These are phyloP conservation scores for Scleroderma bovista DNA, from an alignment of 768 basidiomycete genomes.

Conservation along the genomic window DNA sequence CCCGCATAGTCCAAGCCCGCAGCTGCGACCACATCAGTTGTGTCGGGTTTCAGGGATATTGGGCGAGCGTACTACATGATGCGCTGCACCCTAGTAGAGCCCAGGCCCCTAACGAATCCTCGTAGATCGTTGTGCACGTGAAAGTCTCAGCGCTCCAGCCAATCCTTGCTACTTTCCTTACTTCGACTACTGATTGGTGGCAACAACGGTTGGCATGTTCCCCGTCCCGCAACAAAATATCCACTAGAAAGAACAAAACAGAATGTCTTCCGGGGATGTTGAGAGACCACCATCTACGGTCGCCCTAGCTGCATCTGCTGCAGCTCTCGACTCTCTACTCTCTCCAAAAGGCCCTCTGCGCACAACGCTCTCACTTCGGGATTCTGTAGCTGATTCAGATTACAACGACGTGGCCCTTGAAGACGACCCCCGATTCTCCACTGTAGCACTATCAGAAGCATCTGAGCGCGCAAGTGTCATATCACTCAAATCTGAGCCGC, in stretches of 20 bases:
- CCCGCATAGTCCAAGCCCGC: too few species aligned
- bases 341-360: constrained; percentile 40
- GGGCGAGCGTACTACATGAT: too few species aligned
- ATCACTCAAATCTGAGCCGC: constrained; percentile 17
- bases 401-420: constrained; percentile 55
- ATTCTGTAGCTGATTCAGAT: constrained; percentile 53
- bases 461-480: constrained; percentile 30
- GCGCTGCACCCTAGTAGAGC: too few species aligned
- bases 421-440: constrained; percentile 47
- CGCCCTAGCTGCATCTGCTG: constrained; percentile 10
- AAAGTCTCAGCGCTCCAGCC: background rate
- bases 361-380: constrained; percentile 24
- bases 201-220: too few species aligned
- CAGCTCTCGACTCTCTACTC: constrained; percentile 42
- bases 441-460: constrained; percentile 33
- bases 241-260: background rate
- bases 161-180: constrained; percentile 1
- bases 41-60: too few species aligned
- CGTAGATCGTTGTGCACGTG: too few species aligned
- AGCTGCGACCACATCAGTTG: too few species aligned
- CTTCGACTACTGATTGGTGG: too few species aligned
- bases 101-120: too few species aligned
- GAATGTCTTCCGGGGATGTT: constrained; percentile 2
- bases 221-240: constrained; percentile 3
- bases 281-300: constrained; percentile 9